These are phyloP conservation scores for Niebla homalea DNA, from an alignment of 495 filamentous ascomycete genomes.

Conservation along the genomic window DNA sequence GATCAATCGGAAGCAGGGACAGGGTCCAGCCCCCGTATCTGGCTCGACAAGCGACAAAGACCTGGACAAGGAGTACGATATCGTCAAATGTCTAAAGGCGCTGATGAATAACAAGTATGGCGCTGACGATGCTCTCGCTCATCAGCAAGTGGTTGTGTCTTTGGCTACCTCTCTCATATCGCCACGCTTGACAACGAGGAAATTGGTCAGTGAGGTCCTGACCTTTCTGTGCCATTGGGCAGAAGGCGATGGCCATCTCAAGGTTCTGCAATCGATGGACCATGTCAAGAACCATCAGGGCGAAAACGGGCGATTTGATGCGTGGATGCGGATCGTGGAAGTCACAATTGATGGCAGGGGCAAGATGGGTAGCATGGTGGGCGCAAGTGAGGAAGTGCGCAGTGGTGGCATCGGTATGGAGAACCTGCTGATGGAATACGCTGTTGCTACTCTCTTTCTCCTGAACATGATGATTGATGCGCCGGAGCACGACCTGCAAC, in stretches of 20 bases:
- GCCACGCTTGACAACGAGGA: slow-evolving; percentile 79
- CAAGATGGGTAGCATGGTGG: slow-evolving; percentile 96
- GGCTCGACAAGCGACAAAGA: slow-evolving; percentile 67
- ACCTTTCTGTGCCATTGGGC: slow-evolving; percentile 97
- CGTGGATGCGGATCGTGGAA: slow-evolving; percentile 98
- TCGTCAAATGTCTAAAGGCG: slow-evolving; percentile 92
- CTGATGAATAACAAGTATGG: slow-evolving; percentile 99
- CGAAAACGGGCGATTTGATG: slow-evolving; percentile 92
- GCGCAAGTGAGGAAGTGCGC: slow-evolving; percentile 91
- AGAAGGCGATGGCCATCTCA: slow-evolving; percentile 83
- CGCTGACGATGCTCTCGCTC: slow-evolving; percentile 86
- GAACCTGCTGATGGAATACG: slow-evolving; percentile 98
- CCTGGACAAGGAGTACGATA: slow-evolving; percentile 90
- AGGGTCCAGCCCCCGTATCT: slow-evolving; percentile 53
- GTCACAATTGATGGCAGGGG: slow-evolving; percentile 93
- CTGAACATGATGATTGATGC: slow-evolving; percentile 96
- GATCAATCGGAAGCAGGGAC: slow-evolving; percentile 74
- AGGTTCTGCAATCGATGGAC: slow-evolving; percentile 88
- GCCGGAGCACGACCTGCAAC: slow-evolving; percentile 72
- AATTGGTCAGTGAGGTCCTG: slow-evolving; percentile 89
- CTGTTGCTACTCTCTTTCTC: slow-evolving; percentile 83
- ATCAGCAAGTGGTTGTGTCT: slow-evolving; percentile 80
- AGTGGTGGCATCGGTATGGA: slow-evolving; percentile 98
- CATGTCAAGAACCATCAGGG: slow-evolving; percentile 77
- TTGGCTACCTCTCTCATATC: slow-evolving; percentile 79